These are phyloP conservation scores for Hemileccinum rubropunctum DNA, from an alignment of 768 basidiomycete species.

Conservation along the genomic window DNA sequence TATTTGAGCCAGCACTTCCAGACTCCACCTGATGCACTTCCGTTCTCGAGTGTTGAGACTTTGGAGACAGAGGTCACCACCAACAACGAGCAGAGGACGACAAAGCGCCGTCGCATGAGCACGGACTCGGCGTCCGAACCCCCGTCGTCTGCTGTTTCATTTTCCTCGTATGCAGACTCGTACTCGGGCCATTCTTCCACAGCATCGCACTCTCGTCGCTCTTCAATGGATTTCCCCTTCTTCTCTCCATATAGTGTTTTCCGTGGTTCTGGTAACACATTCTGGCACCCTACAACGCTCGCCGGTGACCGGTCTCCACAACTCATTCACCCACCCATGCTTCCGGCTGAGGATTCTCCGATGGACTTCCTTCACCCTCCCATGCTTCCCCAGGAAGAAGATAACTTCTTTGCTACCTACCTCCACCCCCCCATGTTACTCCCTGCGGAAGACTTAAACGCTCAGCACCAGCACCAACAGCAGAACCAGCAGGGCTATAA, in stretches of 20 bases:
- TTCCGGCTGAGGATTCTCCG: slow-evolving; percentile 57
- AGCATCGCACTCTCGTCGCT: slow-evolving; percentile 55
- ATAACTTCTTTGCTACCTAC: slow-evolving; percentile 52
- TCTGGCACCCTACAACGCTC: slow-evolving; percentile 81
- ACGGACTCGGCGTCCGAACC: slow-evolving; percentile 49
- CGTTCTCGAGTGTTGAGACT: slow-evolving; percentile 48
- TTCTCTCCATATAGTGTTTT: slow-evolving; percentile 53
- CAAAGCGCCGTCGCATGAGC: slow-evolving; percentile 75
- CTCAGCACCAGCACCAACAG: slow-evolving; percentile 22
- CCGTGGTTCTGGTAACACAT: slow-evolving; percentile 52
- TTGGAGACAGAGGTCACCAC: slow-evolving; percentile 40
- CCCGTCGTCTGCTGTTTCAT: slow-evolving; percentile 62
- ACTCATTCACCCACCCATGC: slow-evolving; percentile 69
- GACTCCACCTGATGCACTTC: slow-evolving; percentile 48
- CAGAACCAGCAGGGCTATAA: slow-evolving; percentile 19
- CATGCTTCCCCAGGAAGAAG: slow-evolving; percentile 62
- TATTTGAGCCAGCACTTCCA: slow-evolving; percentile 54
- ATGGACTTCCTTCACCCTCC: slow-evolving; percentile 75
- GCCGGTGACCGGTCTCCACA: slow-evolving; percentile 55
- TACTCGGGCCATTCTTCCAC: slow-evolving; percentile 58
- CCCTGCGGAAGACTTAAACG: slow-evolving; percentile 35
- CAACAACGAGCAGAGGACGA: slow-evolving; percentile 37
- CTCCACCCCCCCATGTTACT: slow-evolving; percentile 56
- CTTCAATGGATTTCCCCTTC: slow-evolving; percentile 66
- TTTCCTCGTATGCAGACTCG: slow-evolving; percentile 57